Evolutionary conservation across 768 basidiomycete genomes (phyloP).

Genomic region (Nidularia sp.): DNA sequence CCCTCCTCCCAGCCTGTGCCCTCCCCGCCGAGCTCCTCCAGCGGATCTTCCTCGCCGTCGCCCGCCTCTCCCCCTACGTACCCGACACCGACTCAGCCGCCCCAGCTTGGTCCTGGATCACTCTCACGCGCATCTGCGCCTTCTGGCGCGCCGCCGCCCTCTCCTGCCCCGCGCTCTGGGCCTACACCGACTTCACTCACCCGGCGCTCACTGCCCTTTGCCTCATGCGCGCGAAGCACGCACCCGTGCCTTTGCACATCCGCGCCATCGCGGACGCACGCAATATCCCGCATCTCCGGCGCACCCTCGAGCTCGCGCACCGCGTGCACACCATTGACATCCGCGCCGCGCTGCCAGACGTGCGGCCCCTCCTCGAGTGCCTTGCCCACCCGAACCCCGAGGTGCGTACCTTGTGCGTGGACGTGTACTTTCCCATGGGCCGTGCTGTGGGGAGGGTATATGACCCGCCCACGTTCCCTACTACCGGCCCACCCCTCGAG

Average conservation of each 20-base stretch:
- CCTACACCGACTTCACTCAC: conserved; percentile 33
- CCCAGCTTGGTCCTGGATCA: conserved; percentile 29
- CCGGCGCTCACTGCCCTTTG: conserved; percentile 26
- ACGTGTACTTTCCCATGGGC: conserved; percentile 20
- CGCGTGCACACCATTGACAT: conserved; percentile 30
- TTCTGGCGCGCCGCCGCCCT: conserved; percentile 29
- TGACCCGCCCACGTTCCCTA: conserved; percentile 18
- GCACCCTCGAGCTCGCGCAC: conserved; percentile 28
- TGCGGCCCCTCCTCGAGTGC: conserved; percentile 26
- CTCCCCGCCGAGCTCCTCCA: conserved; percentile 24
- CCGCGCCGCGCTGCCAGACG: conserved; percentile 25
- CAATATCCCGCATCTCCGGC: conserved; percentile 24
- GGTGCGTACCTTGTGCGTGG: conserved; percentile 26
- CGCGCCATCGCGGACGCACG: conserved; percentile 20
- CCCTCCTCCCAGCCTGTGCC: conserved; percentile 6
- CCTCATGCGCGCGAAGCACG: conserved; percentile 20
- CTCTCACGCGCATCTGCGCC: conserved; percentile 30
- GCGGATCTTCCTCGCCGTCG: conserved; percentile 23
- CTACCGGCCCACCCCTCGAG: conserved; percentile 20
- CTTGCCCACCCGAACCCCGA: conserved; percentile 29
- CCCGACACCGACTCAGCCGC: background rate
- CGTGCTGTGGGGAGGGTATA: conserved; percentile 3
- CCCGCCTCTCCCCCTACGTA: conserved; percentile 1
- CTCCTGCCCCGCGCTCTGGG: conserved; percentile 27
- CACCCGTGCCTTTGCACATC: conserved; percentile 23